Percentiles rank a stretch among this genome's conserved stretches.
Conservation (phyloP, 176 grass and related monocot genomes). For the Pontederia crassipes region DNA sequence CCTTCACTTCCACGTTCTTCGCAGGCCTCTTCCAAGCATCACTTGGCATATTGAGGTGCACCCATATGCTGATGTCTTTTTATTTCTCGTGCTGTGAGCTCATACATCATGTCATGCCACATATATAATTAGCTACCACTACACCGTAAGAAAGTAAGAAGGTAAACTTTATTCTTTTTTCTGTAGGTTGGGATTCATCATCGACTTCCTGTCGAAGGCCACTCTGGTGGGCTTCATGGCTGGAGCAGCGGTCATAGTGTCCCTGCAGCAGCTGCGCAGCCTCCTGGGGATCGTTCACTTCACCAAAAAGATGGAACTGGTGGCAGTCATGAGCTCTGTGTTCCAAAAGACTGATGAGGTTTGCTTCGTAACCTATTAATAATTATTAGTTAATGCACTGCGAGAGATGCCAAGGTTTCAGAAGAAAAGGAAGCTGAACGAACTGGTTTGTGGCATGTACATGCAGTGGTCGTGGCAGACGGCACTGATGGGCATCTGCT, state of each 20-base stretch:
- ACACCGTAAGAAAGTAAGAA: too few relatives aligned
- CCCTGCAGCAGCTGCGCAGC: constrained; percentile 87
- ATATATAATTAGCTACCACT: background rate
- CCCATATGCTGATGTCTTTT: background rate
- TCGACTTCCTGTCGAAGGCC: constrained; percentile 90
- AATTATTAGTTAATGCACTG: background rate
- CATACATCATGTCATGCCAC: background rate
- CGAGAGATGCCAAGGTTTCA: background rate
- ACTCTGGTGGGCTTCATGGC: constrained; percentile 98
- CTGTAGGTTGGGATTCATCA: constrained; percentile 68
- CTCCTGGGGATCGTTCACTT: constrained; percentile 86
- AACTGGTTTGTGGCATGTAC: background rate
- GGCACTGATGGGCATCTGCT: constrained; percentile 62
- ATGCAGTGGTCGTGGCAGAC: constrained; percentile 97
- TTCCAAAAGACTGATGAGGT: constrained; percentile 59
- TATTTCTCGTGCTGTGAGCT: background rate
- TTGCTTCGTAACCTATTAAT: background rate
- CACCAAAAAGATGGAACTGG: constrained; percentile 73
- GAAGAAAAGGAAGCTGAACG: background rate
- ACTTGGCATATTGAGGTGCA: constrained; percentile 67
- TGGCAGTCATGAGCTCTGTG: constrained; percentile 83
- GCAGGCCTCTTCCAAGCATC: constrained; percentile 86
- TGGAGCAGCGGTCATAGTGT: constrained; percentile 83
- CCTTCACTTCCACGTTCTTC: constrained; percentile 85
- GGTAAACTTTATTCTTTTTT: too few relatives aligned